Conservation (phyloP, 805 yeast genomes). For the Metschnikowia vanudenii region DNA sequence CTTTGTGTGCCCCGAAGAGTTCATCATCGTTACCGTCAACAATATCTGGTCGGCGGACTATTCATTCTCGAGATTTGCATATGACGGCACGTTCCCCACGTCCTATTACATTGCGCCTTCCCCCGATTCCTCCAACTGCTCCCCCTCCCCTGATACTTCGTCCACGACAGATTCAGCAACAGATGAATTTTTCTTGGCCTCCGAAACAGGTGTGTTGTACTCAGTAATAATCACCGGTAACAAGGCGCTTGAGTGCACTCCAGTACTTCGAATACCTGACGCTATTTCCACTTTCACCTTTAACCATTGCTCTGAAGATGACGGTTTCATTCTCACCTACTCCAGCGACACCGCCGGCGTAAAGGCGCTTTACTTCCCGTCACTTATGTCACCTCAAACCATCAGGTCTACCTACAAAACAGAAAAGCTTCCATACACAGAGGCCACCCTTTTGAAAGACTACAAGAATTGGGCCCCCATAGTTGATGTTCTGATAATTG, state of each 20-base stretch:
- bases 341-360: conserved; percentile 43
- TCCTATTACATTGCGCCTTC: conserved; percentile 30
- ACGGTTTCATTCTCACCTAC: conserved; percentile 30
- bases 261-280: conserved; percentile 38
- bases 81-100: conserved; percentile 41
- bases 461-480: conserved; percentile 51
- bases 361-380: conserved; percentile 31
- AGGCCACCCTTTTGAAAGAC: conserved; percentile 26
- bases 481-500: conserved; percentile 39
- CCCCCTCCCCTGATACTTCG: too few relatives aligned
- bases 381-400: conserved; percentile 2
- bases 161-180: too few relatives aligned
- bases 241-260: conserved; percentile 18
- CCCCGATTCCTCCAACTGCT: too few relatives aligned
- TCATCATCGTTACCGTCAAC: conserved; percentile 40
- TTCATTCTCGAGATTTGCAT: conserved; percentile 26
- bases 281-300: conserved; percentile 30
- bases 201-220: conserved; percentile 36
- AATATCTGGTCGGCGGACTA: conserved; percentile 49
- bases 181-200: conserved; percentile 34
- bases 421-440: conserved; percentile 22
- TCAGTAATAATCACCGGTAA: conserved; percentile 26
- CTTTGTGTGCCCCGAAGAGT: conserved; percentile 33
- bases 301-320: not conserved
- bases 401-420: not conserved